Evolutionary conservation across 2,329 filamentous ascomycete genomes (phyloP).

Genomic region (Neonectria sp.): DNA sequence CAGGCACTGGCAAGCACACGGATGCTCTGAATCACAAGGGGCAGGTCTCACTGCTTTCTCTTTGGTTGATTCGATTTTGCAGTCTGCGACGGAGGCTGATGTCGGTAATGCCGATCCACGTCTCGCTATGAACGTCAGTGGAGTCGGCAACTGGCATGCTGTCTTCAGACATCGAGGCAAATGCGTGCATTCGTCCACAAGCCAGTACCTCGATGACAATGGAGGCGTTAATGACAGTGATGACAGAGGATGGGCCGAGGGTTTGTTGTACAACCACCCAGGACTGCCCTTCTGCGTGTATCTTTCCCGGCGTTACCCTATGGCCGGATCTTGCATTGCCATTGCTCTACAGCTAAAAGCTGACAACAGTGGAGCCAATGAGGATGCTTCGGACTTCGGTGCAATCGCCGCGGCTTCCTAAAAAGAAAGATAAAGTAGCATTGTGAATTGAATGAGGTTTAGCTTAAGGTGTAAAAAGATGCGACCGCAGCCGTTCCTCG

Average conservation of each 20-base stretch:
- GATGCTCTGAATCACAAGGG: neutral
- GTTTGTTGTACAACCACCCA: neutral
- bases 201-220: neutral
- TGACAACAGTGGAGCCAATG: neutral
- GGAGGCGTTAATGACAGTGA: neutral
- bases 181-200: neutral
- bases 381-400: neutral
- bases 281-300: too few species aligned
- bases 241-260: neutral
- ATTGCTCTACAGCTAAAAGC: neutral
- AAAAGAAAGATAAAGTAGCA: neutral
- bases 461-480: neutral
- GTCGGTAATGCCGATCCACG: neutral
- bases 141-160: neutral
- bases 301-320: neutral
- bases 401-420: neutral
- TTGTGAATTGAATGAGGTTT: neutral
- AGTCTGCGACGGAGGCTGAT: neutral
- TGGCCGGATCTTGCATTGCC: neutral
- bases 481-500: too few species aligned
- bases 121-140: neutral
- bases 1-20: too few species aligned
- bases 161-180: neutral
- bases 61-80: neutral
- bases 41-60: slow-evolving; percentile 1